Evolutionary conservation across 257 asterid genomes (phyloP), one percentile per base, ranked within the genome.

Genomic region (Solanum stenotomum): DNA sequence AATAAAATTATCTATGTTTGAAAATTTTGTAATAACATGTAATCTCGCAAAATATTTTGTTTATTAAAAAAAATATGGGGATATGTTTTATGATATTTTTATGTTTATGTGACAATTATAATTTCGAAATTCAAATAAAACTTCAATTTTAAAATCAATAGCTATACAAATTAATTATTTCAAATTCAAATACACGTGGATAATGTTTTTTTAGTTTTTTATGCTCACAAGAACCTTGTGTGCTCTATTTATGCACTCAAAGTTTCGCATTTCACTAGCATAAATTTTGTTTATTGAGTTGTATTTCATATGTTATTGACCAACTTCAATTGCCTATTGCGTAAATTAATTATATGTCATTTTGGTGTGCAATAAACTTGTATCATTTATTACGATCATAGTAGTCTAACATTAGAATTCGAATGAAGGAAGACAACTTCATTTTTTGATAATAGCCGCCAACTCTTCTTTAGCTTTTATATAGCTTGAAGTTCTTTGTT

Each of bases 21-120:
- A 49, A 49, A 49, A 49, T 15, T 49, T 5, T 8, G 25, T 59
- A 56, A 56, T 56, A 56, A 7, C 10, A 7, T 20, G 11, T 0
- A 56, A 52, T 52, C 63, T 52, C n/a, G 10, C 1, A 52, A 52
- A 6, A 18, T 0, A 59, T 20, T 3, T 52, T 52, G 0, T 18
- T 16, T 18, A 2, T 52, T 52, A 56, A 52, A 52, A 49, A 49
- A 0, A 13, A 16, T 5, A 49, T 0, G 23, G 8, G 7, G 22
- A 0, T 15, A 15, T 49, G 63, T 4, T 6, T 56, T 46, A 16
- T 18, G n/a, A 7, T 0, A 18, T 56, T 18, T 18, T 6, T 0
- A 2, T 56, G 4, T 6, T 1, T 1, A 6, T 18, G n/a, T 16
- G 10, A 56, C n/a, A 3, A 20, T 2, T 18, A 6, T 18, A 18